Evolutionary conservation across 495 filamentous ascomycete genomes (phyloP).

Genomic region (Penicillium simplicissimum): DNA sequence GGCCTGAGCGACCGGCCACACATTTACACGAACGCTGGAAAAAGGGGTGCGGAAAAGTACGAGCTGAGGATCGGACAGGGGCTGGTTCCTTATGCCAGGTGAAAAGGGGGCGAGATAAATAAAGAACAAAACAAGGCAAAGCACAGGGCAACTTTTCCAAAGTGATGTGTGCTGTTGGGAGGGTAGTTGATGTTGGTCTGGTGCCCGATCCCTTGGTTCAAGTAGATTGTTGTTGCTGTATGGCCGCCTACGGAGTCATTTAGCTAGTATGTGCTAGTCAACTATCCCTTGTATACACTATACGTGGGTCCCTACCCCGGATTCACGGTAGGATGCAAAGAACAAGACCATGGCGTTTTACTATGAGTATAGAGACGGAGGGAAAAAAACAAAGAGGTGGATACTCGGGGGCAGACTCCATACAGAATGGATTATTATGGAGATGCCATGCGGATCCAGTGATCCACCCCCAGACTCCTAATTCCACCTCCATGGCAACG

Average conservation of each 20-base stretch:
- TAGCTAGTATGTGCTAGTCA: neutral
- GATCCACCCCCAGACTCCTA: slow-evolving; percentile 15
- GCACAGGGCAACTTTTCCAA: neutral
- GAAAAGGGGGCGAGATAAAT: neutral
- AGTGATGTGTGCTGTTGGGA: neutral
- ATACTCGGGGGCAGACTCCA: slow-evolving; percentile 1
- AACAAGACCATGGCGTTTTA: neutral
- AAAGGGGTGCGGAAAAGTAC: slow-evolving; percentile 5
- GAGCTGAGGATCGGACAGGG: slow-evolving; percentile 1
- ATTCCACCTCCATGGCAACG: neutral
- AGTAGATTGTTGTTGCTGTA: neutral
- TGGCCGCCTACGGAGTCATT: neutral
- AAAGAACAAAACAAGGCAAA: slow-evolving; percentile 1
- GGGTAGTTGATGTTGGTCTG: neutral
- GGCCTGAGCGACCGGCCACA: slow-evolving; percentile 7
- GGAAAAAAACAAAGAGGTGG: neutral
- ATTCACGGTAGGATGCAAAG: neutral
- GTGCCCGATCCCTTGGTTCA: neutral
- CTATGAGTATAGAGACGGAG: too few relatives aligned
- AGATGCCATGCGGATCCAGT: slow-evolving; percentile 20
- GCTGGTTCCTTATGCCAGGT: neutral
- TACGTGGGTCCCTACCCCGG: slow-evolving; percentile 1
- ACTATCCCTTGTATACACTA: neutral
- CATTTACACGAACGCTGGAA: neutral
- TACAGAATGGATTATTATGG: slow-evolving; percentile 21